A percentile compares a stretch with the other conserved stretches of the same genome.
These are phyloP conservation scores for Penicillium sp. DNA, from an alignment of 2,329 filamentous ascomycete species.

Conservation along the genomic window DNA sequence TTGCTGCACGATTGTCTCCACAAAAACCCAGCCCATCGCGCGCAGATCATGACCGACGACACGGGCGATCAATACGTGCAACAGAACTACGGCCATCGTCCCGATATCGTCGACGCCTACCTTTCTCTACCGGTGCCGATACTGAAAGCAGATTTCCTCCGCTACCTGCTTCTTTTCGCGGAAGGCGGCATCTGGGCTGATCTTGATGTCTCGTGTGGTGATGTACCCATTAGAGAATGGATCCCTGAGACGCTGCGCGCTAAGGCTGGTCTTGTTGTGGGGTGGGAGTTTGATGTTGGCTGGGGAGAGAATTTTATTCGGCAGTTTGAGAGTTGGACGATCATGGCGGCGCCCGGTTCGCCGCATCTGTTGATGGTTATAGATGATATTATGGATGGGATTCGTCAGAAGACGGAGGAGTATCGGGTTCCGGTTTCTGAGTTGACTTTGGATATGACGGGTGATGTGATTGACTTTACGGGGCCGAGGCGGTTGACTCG, in stretches of 20 bases:
- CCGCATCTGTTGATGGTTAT: slow-evolving; percentile 7
- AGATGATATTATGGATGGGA: slow-evolving; percentile 6
- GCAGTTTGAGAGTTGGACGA: slow-evolving; percentile 9
- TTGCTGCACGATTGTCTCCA: slow-evolving; percentile 4
- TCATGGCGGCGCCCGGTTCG: slow-evolving; percentile 4
- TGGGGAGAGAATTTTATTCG: slow-evolving; percentile 1
- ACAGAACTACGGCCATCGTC: neutral
- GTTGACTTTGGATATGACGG: slow-evolving; percentile 1
- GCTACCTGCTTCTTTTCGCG: neutral
- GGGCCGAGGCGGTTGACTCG: slow-evolving; percentile 6
- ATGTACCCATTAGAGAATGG: slow-evolving; percentile 4
- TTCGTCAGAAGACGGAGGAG: neutral
- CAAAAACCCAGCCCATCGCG: slow-evolving; percentile 1
- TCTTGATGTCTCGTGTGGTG: slow-evolving; percentile 6
- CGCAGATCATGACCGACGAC: slow-evolving; percentile 3
- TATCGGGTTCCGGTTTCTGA: neutral
- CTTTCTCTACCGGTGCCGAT: slow-evolving; percentile 1
- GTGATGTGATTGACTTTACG: slow-evolving; percentile 7
- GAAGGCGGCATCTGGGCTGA: slow-evolving; percentile 4
- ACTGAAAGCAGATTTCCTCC: slow-evolving; percentile 4
- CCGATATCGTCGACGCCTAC: slow-evolving; percentile 1
- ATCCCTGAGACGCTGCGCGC: neutral
- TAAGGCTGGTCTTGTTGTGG: slow-evolving; percentile 2
- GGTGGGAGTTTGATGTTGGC: slow-evolving; percentile 6
- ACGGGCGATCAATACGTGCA: slow-evolving; percentile 2